Conservation (phyloP, 768 basidiomycete genomes). For the button mushroom (Agaricus bisporus) region DNA sequence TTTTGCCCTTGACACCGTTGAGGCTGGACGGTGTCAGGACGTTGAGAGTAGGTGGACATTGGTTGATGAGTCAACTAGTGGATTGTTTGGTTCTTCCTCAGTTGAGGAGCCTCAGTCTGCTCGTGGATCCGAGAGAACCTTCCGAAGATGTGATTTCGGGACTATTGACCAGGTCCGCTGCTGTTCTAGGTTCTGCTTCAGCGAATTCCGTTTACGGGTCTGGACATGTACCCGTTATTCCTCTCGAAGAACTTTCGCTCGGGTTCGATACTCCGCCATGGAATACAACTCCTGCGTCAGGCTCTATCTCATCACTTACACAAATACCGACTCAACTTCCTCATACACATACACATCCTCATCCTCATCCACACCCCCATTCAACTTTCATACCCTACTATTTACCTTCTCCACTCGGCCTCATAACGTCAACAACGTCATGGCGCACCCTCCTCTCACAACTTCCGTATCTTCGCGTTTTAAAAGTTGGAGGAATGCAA, state of each 20-base stretch:
- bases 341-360: background rate
- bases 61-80: constrained; percentile 52
- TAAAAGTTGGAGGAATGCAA: constrained; percentile 60
- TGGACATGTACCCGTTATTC: background rate
- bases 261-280: constrained; percentile 41
- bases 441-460: constrained; percentile 62
- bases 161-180: constrained; percentile 53
- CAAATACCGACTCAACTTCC: background rate
- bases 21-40: constrained; percentile 49
- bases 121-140: constrained; percentile 71
- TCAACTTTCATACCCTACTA: constrained; percentile 34
- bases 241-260: constrained; percentile 51
- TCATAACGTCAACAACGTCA: constrained; percentile 54
- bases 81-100: constrained; percentile 56
- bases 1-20: constrained; percentile 53
- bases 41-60: constrained; percentile 62
- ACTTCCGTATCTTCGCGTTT: constrained; percentile 47
- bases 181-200: constrained; percentile 18
- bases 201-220: background rate
- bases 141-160: constrained; percentile 65
- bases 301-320: background rate
- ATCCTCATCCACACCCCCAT: background rate
- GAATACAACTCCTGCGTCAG: background rate
- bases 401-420: constrained; percentile 37
- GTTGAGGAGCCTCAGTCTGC: constrained; percentile 54